A percentile compares a stretch with the other conserved stretches of the same genome.
Conservation (phyloP, 2,329 filamentous ascomycete genomes). For the Thelonectria blattea region DNA sequence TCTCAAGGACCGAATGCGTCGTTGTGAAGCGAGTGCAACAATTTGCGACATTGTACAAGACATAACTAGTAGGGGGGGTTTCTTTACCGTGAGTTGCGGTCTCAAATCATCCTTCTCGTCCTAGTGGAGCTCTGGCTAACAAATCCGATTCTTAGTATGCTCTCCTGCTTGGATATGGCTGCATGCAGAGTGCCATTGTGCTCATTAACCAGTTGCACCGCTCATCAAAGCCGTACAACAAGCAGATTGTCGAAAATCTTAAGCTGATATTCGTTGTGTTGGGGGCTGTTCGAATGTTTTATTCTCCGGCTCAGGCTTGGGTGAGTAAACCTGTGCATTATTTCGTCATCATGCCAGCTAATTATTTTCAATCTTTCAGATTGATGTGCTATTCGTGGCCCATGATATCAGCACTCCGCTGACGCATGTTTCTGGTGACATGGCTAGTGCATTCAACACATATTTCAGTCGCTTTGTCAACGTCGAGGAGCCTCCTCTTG, state of each 20-base stretch:
- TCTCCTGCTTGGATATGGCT: slow-evolving; percentile 8
- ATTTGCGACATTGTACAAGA: slow-evolving; percentile 14
- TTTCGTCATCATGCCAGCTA: neutral
- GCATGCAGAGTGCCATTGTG: slow-evolving; percentile 8
- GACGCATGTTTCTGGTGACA: neutral
- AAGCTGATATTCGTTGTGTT: slow-evolving; percentile 2
- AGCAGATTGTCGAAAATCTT: slow-evolving; percentile 2
- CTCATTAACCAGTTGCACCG: slow-evolving; percentile 6
- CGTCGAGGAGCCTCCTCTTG: slow-evolving; percentile 3
- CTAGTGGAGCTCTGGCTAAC: neutral
- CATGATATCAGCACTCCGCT: slow-evolving; percentile 8
- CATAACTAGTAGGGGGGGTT: neutral
- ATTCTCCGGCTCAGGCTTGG: slow-evolving; percentile 3
- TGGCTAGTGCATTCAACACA: neutral
- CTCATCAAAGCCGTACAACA: slow-evolving; percentile 3
- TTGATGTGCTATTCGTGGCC: slow-evolving; percentile 1
- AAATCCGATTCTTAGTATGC: neutral
- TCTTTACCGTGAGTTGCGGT: slow-evolving; percentile 5
- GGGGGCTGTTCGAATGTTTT: slow-evolving; percentile 4
- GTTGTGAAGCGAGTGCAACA: slow-evolving; percentile 19
- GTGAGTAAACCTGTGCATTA: neutral
- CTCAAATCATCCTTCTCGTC: neutral
- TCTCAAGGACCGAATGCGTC: slow-evolving; percentile 15
- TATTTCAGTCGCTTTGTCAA: slow-evolving; percentile 12
- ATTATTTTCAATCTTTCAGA: neutral